A percentile compares a stretch with the other conserved stretches of the same genome.
Conservation (phyloP, 83 land plant species). For the Larix sibirica region DNA sequence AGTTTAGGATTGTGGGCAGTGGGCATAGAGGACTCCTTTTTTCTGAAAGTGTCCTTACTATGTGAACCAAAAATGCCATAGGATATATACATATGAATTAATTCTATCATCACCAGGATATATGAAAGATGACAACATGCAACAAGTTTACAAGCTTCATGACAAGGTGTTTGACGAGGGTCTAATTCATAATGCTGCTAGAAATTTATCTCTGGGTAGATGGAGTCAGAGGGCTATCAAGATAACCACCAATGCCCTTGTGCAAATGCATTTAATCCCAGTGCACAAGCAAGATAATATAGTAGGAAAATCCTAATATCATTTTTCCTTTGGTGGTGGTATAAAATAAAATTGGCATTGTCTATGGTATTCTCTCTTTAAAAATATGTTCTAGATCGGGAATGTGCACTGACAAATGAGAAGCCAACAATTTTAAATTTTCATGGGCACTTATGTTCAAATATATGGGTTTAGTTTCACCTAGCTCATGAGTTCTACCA, state of each 20-base stretch:
- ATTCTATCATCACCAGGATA: neutral
- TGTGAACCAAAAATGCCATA: no score
- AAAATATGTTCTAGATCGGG: neutral
- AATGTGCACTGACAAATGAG: neutral
- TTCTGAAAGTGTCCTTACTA: no score
- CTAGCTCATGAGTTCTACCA: neutral
- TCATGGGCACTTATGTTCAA: neutral
- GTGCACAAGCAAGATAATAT: neutral
- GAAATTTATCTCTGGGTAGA: neutral
- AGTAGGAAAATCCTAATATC: neutral
- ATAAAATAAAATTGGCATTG: neutral
- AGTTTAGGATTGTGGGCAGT: no score
- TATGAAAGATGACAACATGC: conserved; percentile 28
- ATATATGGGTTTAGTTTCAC: neutral
- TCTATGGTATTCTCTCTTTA: neutral
- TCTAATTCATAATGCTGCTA: neutral
- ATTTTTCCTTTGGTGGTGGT: neutral
- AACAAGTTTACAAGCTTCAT: conserved; percentile 31
- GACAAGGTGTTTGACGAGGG: conserved; percentile 31
- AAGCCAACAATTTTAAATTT: neutral
- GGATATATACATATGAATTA: no score
- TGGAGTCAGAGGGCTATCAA: neutral
- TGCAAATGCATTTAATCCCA: neutral
- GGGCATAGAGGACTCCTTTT: no score
- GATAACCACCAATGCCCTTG: neutral